phyloP scores from a whole-genome alignment of 805 yeast species.

The Candida orba region DNA sequence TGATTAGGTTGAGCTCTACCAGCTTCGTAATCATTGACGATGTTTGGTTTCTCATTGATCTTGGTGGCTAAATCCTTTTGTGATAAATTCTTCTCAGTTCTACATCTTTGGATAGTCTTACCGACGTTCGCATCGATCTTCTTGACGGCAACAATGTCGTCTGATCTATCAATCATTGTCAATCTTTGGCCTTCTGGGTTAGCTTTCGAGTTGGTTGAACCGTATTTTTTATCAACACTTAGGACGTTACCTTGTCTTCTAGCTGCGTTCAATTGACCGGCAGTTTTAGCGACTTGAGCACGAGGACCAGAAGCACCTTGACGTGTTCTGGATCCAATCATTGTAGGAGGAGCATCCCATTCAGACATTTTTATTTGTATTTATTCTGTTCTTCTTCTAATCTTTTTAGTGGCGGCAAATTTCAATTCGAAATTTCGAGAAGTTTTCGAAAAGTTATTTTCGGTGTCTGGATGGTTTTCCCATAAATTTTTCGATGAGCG shows the following conservation, averaged over 20 bases:
- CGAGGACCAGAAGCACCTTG: slow-evolving; percentile 86
- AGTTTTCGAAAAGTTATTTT: neutral
- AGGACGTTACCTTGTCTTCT: slow-evolving; percentile 87
- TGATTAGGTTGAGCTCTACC: slow-evolving; percentile 96
- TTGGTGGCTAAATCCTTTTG: slow-evolving; percentile 96
- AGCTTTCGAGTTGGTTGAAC: slow-evolving; percentile 48
- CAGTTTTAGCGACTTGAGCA: slow-evolving; percentile 72
- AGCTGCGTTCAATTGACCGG: slow-evolving; percentile 82
- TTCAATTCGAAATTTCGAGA: neutral
- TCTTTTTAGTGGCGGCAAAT: no score
- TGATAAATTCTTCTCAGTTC: slow-evolving; percentile 81
- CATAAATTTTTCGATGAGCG: neutral
- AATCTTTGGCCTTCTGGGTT: slow-evolving; percentile 92
- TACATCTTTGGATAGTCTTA: slow-evolving; percentile 73
- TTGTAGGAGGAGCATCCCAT: slow-evolving; percentile 81
- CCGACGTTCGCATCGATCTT: slow-evolving; percentile 83
- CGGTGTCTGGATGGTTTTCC: neutral
- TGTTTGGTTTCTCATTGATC: slow-evolving; percentile 91
- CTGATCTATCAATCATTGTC: slow-evolving; percentile 87
- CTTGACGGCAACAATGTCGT: slow-evolving; percentile 88
- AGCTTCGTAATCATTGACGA: slow-evolving; percentile 93
- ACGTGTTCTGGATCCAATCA: slow-evolving; percentile 85
- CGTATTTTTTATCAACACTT: slow-evolving; percentile 90
- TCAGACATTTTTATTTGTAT: slow-evolving; percentile 41
- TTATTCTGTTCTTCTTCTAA: neutral